Conservation (phyloP, 1,139 yeast genomes). For the Sugiyamaella sp. region DNA sequence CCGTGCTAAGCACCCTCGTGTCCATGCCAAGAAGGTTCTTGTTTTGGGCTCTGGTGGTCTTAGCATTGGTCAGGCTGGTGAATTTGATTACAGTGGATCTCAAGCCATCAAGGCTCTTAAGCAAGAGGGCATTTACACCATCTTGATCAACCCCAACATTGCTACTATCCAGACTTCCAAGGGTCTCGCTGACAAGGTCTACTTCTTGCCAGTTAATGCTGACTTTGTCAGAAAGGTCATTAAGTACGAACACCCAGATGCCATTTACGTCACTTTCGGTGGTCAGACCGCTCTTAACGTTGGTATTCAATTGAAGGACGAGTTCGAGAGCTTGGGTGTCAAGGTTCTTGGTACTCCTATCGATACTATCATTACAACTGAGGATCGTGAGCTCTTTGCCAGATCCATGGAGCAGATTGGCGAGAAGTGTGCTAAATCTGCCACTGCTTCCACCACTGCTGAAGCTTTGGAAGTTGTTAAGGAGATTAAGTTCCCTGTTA, state of each 20-base stretch:
- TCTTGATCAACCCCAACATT: constrained; percentile 93
- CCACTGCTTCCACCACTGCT: constrained; percentile 74
- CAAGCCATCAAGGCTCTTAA: constrained; percentile 80
- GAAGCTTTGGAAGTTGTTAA: constrained; percentile 88
- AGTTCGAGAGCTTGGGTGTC: constrained; percentile 88
- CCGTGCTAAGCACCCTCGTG: constrained; percentile 63
- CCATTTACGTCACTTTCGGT: constrained; percentile 96
- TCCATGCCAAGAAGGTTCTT: constrained; percentile 87
- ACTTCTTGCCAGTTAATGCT: constrained; percentile 94
- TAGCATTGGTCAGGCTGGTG: constrained; percentile 99
- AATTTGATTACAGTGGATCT: constrained; percentile 97
- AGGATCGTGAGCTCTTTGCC: constrained; percentile 95
- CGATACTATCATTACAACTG: constrained; percentile 94
- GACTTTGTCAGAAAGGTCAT: constrained; percentile 96
- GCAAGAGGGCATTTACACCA: constrained; percentile 96
- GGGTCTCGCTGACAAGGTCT: constrained; percentile 97
- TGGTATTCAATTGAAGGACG: constrained; percentile 94
- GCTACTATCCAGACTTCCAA: constrained; percentile 98
- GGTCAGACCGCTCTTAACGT: constrained; percentile 98
- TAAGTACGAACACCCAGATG: constrained; percentile 93
- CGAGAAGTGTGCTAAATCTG: constrained; percentile 93
- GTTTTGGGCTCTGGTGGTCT: constrained; percentile 99
- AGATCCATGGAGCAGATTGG: constrained; percentile 91
- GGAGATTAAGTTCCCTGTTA: constrained; percentile 91
- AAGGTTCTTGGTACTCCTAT: constrained; percentile 96